phyloP scores from a whole-genome alignment of 2,329 filamentous ascomycete species.

The Lecanoromycetidae sp. region DNA sequence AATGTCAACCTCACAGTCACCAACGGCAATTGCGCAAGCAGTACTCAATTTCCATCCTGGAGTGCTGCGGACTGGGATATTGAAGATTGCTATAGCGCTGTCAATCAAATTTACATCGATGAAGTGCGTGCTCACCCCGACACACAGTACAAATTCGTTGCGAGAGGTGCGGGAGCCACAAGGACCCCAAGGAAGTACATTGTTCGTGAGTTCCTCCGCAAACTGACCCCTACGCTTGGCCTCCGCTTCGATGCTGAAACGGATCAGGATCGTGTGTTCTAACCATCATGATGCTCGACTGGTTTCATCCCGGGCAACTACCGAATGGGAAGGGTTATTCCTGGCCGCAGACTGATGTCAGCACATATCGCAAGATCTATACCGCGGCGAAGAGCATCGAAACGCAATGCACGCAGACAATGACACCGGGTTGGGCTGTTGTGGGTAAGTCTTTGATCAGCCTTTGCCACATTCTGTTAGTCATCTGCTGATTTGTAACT shows the following conservation, averaged over 20 bases:
- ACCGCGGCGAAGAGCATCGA: background rate
- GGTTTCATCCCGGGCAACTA: background rate
- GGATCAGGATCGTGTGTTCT: background rate
- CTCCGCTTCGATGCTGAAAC: background rate
- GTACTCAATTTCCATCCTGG: background rate
- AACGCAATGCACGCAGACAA: background rate
- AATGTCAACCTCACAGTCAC: background rate
- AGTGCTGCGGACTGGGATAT: background rate
- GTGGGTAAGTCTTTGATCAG: background rate
- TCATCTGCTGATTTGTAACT: background rate
- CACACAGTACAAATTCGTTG: background rate
- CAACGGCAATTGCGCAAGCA: slow-evolving; percentile 6
- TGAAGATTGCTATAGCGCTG: slow-evolving; percentile 3
- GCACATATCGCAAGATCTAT: slow-evolving; percentile 5
- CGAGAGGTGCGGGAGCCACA: background rate
- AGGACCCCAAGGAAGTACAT: slow-evolving; percentile 5
- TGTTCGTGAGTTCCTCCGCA: background rate
- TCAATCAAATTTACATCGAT: background rate
- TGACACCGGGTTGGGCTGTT: background rate
- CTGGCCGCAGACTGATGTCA: background rate
- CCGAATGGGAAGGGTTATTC: background rate
- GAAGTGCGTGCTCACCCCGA: background rate
- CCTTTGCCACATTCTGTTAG: background rate
- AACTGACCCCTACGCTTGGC: background rate
- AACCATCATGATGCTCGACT: slow-evolving; percentile 8